Evolutionary conservation across 2,329 filamentous ascomycete species (phyloP).

Genomic region (Diplodia sapinea): DNA sequence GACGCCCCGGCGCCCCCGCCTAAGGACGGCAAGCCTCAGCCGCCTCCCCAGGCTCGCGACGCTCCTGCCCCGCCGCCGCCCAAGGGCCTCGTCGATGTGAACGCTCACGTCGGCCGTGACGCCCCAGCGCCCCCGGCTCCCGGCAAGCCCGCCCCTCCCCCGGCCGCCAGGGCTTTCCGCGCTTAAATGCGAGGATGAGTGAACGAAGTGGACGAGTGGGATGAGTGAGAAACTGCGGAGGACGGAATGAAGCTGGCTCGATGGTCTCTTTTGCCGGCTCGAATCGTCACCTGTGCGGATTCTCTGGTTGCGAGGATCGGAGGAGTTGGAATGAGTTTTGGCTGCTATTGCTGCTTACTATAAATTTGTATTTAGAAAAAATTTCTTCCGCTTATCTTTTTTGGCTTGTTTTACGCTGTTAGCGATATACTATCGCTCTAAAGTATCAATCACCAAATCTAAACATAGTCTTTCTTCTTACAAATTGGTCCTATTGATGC

Average conservation of each 20-base stretch:
- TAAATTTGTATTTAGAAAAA: background rate
- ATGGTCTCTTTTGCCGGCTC: constrained; percentile 3
- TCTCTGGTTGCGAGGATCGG: too few relatives aligned
- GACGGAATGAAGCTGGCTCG: constrained; percentile 4
- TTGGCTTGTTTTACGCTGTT: background rate
- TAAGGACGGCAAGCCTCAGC: background rate
- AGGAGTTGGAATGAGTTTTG: background rate
- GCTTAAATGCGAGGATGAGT: constrained; percentile 3
- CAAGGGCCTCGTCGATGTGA: background rate
- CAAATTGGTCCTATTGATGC: background rate
- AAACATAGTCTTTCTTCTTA: background rate
- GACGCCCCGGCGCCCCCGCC: background rate
- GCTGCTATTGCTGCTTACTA: background rate
- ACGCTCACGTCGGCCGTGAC: constrained; percentile 1
- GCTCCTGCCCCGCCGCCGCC: too few relatives aligned
- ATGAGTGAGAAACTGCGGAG: background rate
- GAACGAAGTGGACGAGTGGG: background rate
- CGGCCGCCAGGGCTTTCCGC: background rate
- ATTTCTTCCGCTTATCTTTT: background rate
- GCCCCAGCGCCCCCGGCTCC: background rate
- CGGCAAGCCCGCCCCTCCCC: background rate
- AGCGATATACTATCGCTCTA: background rate
- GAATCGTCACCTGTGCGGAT: background rate
- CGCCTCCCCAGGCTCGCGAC: background rate
- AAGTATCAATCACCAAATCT: background rate